Evolutionary conservation across 2,329 filamentous ascomycete species (phyloP), one percentile per base, ranked within the genome.

Genomic region (Peltaster fructicola): DNA sequence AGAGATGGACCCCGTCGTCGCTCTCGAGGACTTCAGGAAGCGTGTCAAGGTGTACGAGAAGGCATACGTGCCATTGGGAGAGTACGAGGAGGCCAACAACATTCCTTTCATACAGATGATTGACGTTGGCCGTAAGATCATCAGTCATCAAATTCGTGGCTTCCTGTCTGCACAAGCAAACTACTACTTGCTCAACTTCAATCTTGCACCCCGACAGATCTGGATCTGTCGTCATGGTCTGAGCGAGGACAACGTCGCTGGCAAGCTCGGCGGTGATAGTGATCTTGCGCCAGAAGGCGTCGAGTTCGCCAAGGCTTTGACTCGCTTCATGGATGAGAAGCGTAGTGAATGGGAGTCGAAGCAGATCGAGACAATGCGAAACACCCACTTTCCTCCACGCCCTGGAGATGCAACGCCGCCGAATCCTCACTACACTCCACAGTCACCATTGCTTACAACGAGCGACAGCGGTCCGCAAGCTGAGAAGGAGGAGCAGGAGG

Each of bases 31-130:
- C 47, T 98, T 98, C 61, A 90, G 79, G 56, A 74, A 79, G 51
- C 78, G 88, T 32, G 84, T 98, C 8, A 73, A 69, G 25, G 78
- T 90, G 7, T 98, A 98, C 43, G 81, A 93, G 50, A 90, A 84
- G 43, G 82, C 81, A 9, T 98, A 98, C 43, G 73, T 85, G 5
- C 79, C 88, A 1, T 61, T 98, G 2, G 88, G 88, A 15, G 43
- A 47, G 10, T 47, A 47, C 22, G 88, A 98, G 48, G 88, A 98
- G 53, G 65, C 76, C 12, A 66, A 90, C 43, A 73, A 84, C 40
- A 75, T 93, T 67, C 79, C 90, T 31, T 98, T 91, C 46, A 90
- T 98, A 35, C 81, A 81, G 59, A 92, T 95, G 77, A 80, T 95
- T 36, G 88, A 98, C 49, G 88, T 98, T 3, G 88, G 88, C 20